Conservation (phyloP, 371 early-diverging fungal genomes). For the Apophysomyces variabilis region DNA sequence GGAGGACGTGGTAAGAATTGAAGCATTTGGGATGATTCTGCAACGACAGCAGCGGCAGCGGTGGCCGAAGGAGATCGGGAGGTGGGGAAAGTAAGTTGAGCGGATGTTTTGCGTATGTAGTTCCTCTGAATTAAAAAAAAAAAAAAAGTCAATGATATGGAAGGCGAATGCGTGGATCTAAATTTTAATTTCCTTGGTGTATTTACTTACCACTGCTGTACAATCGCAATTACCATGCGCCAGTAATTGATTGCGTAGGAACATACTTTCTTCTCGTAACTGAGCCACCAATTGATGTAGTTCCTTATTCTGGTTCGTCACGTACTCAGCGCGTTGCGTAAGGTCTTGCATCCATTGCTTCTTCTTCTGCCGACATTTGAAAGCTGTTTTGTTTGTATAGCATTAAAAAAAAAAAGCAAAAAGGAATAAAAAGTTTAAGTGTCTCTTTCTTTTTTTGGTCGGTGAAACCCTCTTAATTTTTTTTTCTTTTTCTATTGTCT, state of each 20-base stretch:
- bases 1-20: background rate
- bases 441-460: no score
- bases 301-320: conserved; percentile 58
- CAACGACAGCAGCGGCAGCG: conserved; percentile 1
- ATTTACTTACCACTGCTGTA: conserved; percentile 38
- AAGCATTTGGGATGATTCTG: background rate
- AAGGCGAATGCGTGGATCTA: background rate
- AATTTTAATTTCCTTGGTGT: no score
- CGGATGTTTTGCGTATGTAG: conserved; percentile 16
- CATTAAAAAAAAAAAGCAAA: no score
- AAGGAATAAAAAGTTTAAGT: no score
- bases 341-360: conserved; percentile 75
- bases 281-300: conserved; percentile 54
- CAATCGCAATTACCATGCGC: conserved; percentile 64
- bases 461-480: background rate
- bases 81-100: conserved; percentile 4
- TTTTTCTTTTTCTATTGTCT: background rate
- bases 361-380: conserved; percentile 81
- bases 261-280: conserved; percentile 71
- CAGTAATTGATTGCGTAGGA: conserved; percentile 66
- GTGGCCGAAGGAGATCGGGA: conserved; percentile 1
- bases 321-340: conserved; percentile 60
- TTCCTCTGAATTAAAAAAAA: conserved; percentile 7
- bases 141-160: background rate
- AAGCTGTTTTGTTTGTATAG: conserved; percentile 41